Base-by-base conservation (phyloP, 2,329 filamentous ascomycete species). In the Trichoderma semiorbis region DNA sequence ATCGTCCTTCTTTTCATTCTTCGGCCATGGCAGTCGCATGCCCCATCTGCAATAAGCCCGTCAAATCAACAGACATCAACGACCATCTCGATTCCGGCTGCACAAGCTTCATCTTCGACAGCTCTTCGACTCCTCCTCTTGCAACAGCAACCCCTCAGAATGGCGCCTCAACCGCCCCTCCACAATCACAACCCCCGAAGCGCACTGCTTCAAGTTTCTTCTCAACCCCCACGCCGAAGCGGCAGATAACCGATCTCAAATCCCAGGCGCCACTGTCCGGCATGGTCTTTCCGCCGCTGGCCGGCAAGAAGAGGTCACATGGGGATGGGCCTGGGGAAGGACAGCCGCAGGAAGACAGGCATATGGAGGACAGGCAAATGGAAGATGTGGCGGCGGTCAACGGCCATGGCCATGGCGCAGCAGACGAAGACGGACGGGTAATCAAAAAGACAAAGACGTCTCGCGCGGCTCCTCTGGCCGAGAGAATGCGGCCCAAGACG, bases 81-180 rank as follows among this genome's bases (percentile, higher is more conserved):
- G 87, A 87, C 75, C 95, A 98, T 81, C 90, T 98, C 79, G 96
- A 98, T 83, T 95, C 93, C 34, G 88, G 88, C 74, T 98, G 95
- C 83, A 81, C 88, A 73, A 86, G 84, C 43, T 91, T 91, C 79
- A 80, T 96, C 74, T 83, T 92, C 78, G 88, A 90, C 72, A 65
- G 63, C 11, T 78, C 78, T 32, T 78, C 74, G 61, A 78, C 76
- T 60, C 80, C 74, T 62, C 80, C 78, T 58, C 78, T 78, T 72
- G 74, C 82, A 21, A 80, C 78, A 72, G 75, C 82, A 24, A 80
- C 78, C 2, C 74, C 76, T 14, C 70, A 72, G 58, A 74, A 72
- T 66, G 72, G 57, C 28, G 55, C 60, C 55, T 72, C 77, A 78
- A 61, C 36, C 3, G 78, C 81, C 62, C 75, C 76, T 16, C 75